phyloP scores from a whole-genome alignment of 2,329 filamentous ascomycete genomes.

The Cladorrhinum sp. region DNA sequence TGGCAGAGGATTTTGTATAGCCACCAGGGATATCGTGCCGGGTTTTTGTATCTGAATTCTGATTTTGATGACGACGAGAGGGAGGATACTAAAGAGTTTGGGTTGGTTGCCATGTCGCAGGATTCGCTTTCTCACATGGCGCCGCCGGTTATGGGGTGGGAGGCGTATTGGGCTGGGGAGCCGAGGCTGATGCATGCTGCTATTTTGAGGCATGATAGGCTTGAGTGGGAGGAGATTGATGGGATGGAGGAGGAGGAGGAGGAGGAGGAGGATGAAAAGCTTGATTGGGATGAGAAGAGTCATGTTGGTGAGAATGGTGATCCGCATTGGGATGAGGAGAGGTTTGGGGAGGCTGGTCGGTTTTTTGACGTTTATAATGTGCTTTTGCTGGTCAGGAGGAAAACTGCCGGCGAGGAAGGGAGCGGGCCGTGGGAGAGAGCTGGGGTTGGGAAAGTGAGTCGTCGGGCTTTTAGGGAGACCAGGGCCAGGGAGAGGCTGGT shows the following conservation, averaged over 20 bases:
- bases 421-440: neutral
- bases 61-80: neutral
- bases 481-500: neutral
- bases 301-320: constrained; percentile 11
- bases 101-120: constrained; percentile 13
- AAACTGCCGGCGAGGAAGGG: neutral
- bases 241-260: neutral
- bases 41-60: constrained; percentile 11
- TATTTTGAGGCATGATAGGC: constrained; percentile 11
- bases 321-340: constrained; percentile 10
- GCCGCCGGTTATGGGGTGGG: constrained; percentile 14
- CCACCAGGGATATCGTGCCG: constrained; percentile 19
- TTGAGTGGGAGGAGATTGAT: neutral
- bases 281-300: neutral
- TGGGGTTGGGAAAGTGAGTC: neutral
- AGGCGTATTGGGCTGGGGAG: constrained; percentile 9
- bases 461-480: neutral
- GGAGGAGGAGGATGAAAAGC: neutral
- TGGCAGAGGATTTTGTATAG: constrained; percentile 15
- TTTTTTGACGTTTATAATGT: constrained; percentile 15
- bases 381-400: constrained; percentile 9
- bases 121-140: constrained; percentile 13
- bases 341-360: constrained; percentile 4
- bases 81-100: neutral
- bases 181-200: neutral